phyloP scores from a whole-genome alignment of 257 asterid genomes.

The Paraleonurus japonicus region DNA sequence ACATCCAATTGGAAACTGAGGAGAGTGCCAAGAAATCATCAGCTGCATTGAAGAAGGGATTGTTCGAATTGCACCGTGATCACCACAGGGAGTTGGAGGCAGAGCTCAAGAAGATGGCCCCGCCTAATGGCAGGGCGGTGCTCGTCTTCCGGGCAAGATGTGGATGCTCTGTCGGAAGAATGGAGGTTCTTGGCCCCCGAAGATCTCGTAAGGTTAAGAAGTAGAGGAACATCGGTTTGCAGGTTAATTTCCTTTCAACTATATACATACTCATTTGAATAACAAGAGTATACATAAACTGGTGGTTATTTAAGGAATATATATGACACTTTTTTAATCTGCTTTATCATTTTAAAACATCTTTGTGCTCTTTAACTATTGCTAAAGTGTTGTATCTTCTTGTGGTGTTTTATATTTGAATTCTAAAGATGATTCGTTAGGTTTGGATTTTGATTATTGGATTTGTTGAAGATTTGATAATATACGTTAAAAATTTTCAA shows the following conservation, averaged over 20 bases:
- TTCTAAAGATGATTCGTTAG: conserved; percentile 6
- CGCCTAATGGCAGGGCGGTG: conserved; percentile 88
- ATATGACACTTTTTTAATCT: conserved; percentile 17
- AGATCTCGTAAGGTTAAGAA: conserved; percentile 79
- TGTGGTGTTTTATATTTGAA: conserved; percentile 12
- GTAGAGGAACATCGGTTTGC: conserved; percentile 36
- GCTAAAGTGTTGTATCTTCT: conserved; percentile 16
- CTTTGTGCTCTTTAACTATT: conserved; percentile 21
- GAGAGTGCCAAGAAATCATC: conserved; percentile 63
- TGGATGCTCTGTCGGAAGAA: conserved; percentile 84
- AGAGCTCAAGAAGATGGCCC: conserved; percentile 96
- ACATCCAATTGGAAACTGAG: conserved; percentile 82
- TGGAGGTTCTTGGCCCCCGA: conserved; percentile 87
- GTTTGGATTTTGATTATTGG: conserved; percentile 1
- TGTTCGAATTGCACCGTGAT: conserved; percentile 75
- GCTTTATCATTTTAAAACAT: conserved; percentile 27
- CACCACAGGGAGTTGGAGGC: conserved; percentile 84
- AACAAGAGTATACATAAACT: conserved; percentile 31
- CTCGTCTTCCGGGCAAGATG: conserved; percentile 84
- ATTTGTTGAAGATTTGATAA: background rate
- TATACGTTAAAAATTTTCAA: background rate
- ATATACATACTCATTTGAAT: conserved; percentile 30
- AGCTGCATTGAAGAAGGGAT: conserved; percentile 53
- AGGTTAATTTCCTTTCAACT: conserved; percentile 25
- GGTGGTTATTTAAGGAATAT: conserved; percentile 14